A percentile compares a stretch with the other conserved stretches of the same genome.
phyloP scores from a whole-genome alignment of 768 basidiomycete genomes.

The Suillus spraguei region DNA sequence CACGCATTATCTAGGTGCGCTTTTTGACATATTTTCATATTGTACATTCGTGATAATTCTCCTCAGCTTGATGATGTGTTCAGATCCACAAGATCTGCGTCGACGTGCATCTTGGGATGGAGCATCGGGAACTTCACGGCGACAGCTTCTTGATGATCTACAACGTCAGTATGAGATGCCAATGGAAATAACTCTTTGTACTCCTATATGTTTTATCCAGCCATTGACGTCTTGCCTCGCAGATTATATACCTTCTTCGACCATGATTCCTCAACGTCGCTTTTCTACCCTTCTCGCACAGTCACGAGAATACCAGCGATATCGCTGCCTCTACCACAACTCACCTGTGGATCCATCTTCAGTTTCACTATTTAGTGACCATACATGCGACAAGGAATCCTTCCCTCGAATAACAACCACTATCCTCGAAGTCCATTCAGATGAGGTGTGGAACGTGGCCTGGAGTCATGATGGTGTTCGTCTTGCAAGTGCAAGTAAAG shows the following conservation, averaged over 20 bases:
- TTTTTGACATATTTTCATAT: conserved; percentile 15
- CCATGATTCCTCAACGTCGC: conserved; percentile 92
- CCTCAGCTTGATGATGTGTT: conserved; percentile 88
- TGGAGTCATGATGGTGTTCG: conserved; percentile 91
- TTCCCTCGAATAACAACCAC: conserved; percentile 90
- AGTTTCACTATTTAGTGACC: conserved; percentile 88
- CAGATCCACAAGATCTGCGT: conserved; percentile 80
- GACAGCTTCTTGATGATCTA: conserved; percentile 70
- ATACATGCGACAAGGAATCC: conserved; percentile 73
- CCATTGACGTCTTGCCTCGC: conserved; percentile 6
- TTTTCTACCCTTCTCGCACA: conserved; percentile 85
- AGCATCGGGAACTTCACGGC: conserved; percentile 76
- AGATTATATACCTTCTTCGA: conserved; percentile 89
- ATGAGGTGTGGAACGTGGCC: conserved; percentile 95
- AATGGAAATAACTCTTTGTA: neutral
- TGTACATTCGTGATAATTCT: conserved; percentile 20
- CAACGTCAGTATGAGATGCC: conserved; percentile 61
- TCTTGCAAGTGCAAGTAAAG: conserved; percentile 88
- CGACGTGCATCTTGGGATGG: conserved; percentile 90
- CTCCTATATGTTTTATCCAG: neutral
- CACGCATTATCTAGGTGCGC: conserved; percentile 86
- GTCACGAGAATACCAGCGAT: conserved; percentile 78
- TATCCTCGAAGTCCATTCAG: conserved; percentile 81
- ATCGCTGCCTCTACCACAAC: conserved; percentile 88
- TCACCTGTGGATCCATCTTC: conserved; percentile 53